phyloP scores from a whole-genome alignment of 306 rosid species.

The Luffa acutangula region DNA sequence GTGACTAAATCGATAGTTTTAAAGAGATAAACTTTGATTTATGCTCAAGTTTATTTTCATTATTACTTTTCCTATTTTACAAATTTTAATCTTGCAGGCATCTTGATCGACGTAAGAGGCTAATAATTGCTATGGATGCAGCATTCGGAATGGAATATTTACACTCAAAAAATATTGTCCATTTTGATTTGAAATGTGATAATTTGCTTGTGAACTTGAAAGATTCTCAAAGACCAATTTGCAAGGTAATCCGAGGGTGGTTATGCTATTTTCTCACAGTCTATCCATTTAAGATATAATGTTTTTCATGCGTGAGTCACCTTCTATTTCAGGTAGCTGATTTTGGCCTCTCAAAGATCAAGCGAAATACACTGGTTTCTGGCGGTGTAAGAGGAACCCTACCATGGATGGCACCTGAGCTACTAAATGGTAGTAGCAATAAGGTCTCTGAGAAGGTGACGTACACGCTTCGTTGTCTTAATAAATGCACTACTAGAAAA shows the following conservation, averaged over 20 bases:
- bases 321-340: slow-evolving; percentile 59
- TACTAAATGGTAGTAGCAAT: slow-evolving; percentile 78
- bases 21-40: background rate
- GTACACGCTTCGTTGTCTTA: background rate
- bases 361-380: slow-evolving; percentile 72
- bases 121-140: slow-evolving; percentile 88
- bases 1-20: background rate
- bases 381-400: slow-evolving; percentile 90
- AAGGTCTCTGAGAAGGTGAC: slow-evolving; percentile 83
- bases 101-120: slow-evolving; percentile 81
- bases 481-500: background rate
- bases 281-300: background rate
- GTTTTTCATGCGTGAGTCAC: background rate
- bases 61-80: background rate
- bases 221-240: slow-evolving; percentile 76
- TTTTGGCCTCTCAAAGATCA: slow-evolving; percentile 83
- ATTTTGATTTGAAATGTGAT: slow-evolving; percentile 88
- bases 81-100: slow-evolving; percentile 35
- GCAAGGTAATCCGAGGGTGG: slow-evolving; percentile 44
- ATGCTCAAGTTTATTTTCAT: background rate
- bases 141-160: slow-evolving; percentile 96
- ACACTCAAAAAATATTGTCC: slow-evolving; percentile 77
- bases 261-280: background rate
- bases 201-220: slow-evolving; percentile 80
- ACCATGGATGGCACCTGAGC: slow-evolving; percentile 96